Conservation (phyloP, 2,329 filamentous ascomycete species). For the Pyricularia sp. region DNA sequence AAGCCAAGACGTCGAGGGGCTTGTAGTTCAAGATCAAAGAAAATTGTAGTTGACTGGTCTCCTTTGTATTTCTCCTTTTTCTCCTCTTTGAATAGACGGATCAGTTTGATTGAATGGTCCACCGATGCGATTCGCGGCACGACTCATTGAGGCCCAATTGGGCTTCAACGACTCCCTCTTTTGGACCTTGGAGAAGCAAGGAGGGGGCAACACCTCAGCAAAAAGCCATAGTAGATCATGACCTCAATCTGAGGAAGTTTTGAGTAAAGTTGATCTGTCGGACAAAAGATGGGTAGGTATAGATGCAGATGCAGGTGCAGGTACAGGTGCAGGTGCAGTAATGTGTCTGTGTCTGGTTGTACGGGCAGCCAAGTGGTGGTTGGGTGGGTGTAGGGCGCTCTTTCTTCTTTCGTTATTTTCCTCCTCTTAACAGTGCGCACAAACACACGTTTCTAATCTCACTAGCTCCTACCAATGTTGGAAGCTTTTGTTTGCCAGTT, state of each 20-base stretch:
- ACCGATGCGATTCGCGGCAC: not conserved
- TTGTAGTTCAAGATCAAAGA: not conserved
- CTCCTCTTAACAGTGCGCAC: no score
- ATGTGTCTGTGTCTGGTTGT: not conserved
- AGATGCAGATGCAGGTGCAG: no score
- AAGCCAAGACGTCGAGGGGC: not conserved
- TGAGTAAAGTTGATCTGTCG: not conserved
- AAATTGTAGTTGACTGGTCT: not conserved
- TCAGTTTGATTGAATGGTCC: not conserved
- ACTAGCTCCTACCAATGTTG: no score
- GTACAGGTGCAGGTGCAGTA: no score
- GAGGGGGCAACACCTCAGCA: not conserved
- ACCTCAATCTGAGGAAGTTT: not conserved
- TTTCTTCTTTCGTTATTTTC: no score
- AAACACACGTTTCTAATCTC: no score
- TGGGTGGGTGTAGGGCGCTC: no score
- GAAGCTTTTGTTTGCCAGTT: no score
- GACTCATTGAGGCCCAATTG: not conserved
- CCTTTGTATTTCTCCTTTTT: not conserved
- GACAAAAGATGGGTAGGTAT: not conserved
- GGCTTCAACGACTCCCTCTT: not conserved
- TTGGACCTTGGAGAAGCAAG: not conserved
- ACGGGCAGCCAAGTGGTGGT: no score
- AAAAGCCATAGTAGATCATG: not conserved
- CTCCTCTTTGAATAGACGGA: not conserved